Percentiles rank a stretch among this genome's conserved stretches.
Evolutionary conservation across 106 monocot species (phyloP).

Genomic region (Hemerocallis citrina): DNA sequence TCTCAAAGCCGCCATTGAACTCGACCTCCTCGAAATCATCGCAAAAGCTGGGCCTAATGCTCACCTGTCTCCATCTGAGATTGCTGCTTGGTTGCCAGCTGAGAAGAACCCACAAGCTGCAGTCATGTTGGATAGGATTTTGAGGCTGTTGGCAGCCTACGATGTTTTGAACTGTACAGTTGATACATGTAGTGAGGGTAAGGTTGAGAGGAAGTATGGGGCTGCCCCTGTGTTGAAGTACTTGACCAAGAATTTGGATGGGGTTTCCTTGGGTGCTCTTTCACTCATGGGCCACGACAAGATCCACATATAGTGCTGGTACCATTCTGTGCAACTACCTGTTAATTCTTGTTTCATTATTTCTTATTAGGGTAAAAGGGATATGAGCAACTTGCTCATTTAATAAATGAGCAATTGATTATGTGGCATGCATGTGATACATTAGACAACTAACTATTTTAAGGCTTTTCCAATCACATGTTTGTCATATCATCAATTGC

Average conservation of each 20-base stretch:
- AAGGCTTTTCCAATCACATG: too few species aligned
- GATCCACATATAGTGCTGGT: slow-evolving; percentile 56
- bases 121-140: slow-evolving; percentile 34
- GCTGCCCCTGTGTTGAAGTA: slow-evolving; percentile 43
- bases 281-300: slow-evolving; percentile 42
- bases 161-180: slow-evolving; percentile 24
- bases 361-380: too few species aligned
- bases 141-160: slow-evolving; percentile 37
- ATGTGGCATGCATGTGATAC: too few species aligned
- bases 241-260: slow-evolving; percentile 45
- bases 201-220: slow-evolving; percentile 14
- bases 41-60: slow-evolving; percentile 14
- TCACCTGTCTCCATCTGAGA: slow-evolving; percentile 28
- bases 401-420: too few species aligned
- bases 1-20: too few species aligned
- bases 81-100: slow-evolving; percentile 26
- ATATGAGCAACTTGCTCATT: too few species aligned
- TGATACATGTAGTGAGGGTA: neutral
- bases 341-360: too few species aligned
- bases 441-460: too few species aligned
- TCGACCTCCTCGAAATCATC: slow-evolving; percentile 25
- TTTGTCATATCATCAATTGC: too few species aligned
- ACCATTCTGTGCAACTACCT: too few species aligned
- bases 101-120: slow-evolving; percentile 17
- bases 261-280: slow-evolving; percentile 38